A percentile compares a stretch with the other conserved stretches of the same genome.
Conservation (phyloP, 345 rosid species). For the Carallia brachiata region DNA sequence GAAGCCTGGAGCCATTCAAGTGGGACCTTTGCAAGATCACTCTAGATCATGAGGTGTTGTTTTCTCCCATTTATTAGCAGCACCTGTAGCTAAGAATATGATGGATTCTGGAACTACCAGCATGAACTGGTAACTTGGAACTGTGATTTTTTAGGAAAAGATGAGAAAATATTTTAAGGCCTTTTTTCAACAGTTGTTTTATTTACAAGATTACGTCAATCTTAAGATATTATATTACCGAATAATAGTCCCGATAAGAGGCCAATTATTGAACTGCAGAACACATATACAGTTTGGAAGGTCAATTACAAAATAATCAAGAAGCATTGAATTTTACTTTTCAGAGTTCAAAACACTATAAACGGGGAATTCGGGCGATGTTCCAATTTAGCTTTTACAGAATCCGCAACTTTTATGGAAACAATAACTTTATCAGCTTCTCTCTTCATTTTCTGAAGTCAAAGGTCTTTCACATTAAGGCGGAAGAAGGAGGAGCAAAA, state of each 20-base stretch:
- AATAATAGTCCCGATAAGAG: background rate
- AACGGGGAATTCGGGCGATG: no score
- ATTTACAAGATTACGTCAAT: background rate
- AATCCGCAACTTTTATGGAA: no score
- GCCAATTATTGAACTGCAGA: background rate
- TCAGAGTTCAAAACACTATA: no score
- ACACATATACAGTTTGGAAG: no score
- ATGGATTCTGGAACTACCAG: no score
- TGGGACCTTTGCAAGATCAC: conserved; percentile 12
- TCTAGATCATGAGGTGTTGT: conserved; percentile 16
- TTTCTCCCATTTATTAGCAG: conserved; percentile 13
- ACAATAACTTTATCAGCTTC: no score
- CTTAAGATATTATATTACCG: background rate
- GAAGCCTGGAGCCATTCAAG: conserved; percentile 15
- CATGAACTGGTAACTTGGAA: background rate
- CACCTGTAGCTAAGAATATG: conserved; percentile 1
- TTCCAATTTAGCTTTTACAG: no score
- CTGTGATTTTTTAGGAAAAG: background rate
- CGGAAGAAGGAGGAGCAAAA: no score
- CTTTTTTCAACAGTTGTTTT: background rate
- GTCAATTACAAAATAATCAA: no score
- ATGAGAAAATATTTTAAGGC: background rate
- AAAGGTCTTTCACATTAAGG: no score
- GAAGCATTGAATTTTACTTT: no score
- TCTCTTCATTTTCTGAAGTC: no score